phyloP scores from a whole-genome alignment of 345 rosid genomes.

The Nasturtium officinale region DNA sequence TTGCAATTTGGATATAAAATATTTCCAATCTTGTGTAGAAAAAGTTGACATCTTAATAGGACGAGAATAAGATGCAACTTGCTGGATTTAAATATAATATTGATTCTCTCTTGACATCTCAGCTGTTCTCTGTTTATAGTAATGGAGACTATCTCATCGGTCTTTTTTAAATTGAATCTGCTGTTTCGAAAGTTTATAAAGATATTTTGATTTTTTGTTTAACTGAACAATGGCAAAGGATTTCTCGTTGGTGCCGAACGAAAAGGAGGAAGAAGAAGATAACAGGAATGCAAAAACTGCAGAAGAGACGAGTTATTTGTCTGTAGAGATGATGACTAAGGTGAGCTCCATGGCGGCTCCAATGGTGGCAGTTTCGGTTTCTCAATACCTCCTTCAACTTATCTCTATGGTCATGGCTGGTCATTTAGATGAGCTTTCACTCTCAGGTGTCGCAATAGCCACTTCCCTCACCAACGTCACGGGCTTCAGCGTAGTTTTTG shows the following conservation, averaged over 20 bases:
- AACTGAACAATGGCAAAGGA: slow-evolving; percentile 1
- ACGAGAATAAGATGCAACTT: not conserved
- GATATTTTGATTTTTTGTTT: not conserved
- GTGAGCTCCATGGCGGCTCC: slow-evolving; percentile 33
- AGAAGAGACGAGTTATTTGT: not conserved
- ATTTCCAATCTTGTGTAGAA: not conserved
- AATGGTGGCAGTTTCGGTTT: slow-evolving; percentile 29
- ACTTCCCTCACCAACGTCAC: slow-evolving; percentile 37
- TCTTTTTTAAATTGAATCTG: not conserved
- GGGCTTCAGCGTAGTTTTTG: slow-evolving; percentile 40
- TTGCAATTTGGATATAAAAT: slow-evolving; percentile 9
- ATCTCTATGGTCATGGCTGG: slow-evolving; percentile 24
- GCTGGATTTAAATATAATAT: not conserved
- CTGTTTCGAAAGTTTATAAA: not conserved
- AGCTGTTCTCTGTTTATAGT: not conserved
- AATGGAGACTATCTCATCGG: not conserved
- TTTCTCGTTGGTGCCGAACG: slow-evolving; percentile 9
- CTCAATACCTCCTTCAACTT: slow-evolving; percentile 21
- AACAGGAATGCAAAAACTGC: not conserved
- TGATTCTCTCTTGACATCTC: not conserved
- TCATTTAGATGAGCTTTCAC: slow-evolving; percentile 23
- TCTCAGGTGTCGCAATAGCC: slow-evolving; percentile 37
- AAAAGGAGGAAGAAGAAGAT: slow-evolving; percentile 5
- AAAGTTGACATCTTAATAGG: not conserved
- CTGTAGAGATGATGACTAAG: slow-evolving; percentile 23